Evolutionary conservation across 108 stramenopile species (phyloP).

Genomic region (Fragilaria crotonensis): DNA sequence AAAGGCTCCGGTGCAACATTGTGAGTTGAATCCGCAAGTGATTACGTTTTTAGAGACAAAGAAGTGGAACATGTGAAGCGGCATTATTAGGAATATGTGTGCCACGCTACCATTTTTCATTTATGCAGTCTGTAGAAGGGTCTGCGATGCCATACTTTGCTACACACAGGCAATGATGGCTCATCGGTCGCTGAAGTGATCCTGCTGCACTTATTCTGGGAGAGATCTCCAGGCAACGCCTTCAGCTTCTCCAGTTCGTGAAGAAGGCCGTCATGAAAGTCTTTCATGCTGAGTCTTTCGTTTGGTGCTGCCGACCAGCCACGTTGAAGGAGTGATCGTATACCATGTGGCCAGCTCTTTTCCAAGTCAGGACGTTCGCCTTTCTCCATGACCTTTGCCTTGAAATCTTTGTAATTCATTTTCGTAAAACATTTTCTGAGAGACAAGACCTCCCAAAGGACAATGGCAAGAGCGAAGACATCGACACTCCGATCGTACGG

Average conservation of each 20-base stretch:
- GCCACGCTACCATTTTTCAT: no score
- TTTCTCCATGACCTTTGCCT: not conserved
- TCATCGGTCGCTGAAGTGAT: no score
- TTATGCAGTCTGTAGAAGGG: no score
- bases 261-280: not conserved
- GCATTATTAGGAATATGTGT: no score
- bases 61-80: not conserved
- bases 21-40: not conserved
- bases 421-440: not conserved
- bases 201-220: no score
- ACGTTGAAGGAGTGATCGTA: not conserved
- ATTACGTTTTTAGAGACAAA: conserved; percentile 1
- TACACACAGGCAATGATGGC: no score
- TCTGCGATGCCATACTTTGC: no score
- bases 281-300: not conserved
- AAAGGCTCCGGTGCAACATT: not conserved
- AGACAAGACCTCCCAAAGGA: not conserved
- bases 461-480: not conserved
- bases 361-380: not conserved
- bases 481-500: not conserved
- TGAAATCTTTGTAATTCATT: not conserved
- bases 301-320: not conserved
- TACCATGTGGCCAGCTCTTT: not conserved
- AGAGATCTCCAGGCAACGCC: no score
- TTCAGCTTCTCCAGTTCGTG: not conserved